phyloP scores from a whole-genome alignment of 768 basidiomycete genomes.

The Naganishia randhawae region DNA sequence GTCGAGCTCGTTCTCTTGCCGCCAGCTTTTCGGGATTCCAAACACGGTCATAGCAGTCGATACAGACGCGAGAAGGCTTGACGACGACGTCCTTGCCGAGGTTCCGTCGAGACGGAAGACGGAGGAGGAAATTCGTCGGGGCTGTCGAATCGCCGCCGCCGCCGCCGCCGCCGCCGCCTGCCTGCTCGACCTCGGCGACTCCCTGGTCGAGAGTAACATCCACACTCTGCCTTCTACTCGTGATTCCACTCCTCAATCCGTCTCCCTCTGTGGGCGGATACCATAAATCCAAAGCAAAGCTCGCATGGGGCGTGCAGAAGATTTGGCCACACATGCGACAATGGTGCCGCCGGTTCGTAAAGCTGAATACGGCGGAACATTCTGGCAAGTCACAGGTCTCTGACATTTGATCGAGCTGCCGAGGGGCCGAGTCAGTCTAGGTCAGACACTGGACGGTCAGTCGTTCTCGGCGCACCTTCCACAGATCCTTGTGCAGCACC shows the following conservation, averaged over 20 bases:
- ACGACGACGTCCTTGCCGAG: background rate
- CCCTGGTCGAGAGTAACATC: background rate
- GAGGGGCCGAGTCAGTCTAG: background rate
- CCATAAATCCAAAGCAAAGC: conserved; percentile 18
- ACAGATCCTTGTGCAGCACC: conserved; percentile 26
- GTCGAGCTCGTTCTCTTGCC: conserved; percentile 4
- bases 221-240: background rate
- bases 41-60: conserved; percentile 21
- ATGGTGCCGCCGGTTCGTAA: conserved; percentile 28
- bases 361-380: conserved; percentile 20
- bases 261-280: conserved; percentile 21
- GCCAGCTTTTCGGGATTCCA: conserved; percentile 12
- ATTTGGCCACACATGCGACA: conserved; percentile 30
- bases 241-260: background rate
- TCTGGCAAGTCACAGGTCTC: conserved; percentile 23
- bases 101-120: background rate
- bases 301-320: conserved; percentile 25
- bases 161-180: background rate
- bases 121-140: background rate
- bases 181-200: too few relatives aligned
- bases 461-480: conserved; percentile 12
- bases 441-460: background rate
- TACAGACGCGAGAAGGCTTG: conserved; percentile 21
- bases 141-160: background rate
- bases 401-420: conserved; percentile 21